Evolutionary conservation across 2,329 filamentous ascomycete species (phyloP), one percentile per base, ranked within the genome.

Genomic region (Cordyceps tenuipes): DNA sequence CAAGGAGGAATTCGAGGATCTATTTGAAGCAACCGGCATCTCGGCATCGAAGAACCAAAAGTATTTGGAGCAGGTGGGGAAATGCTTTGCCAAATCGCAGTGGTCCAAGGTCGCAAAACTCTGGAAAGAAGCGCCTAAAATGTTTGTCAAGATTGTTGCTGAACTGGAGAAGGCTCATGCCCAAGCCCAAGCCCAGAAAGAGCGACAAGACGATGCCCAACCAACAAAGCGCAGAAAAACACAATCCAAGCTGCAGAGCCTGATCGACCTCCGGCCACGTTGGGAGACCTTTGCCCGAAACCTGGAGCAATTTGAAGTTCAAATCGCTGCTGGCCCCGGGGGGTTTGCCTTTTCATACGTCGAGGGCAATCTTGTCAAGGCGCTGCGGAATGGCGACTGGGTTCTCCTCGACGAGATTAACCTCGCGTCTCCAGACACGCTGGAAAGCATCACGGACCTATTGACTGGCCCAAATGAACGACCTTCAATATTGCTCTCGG

Each of bases 381-480:
- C 95, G n/a, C 86, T 93, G 26, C 83, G 93, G 46, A 96, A 97
- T 68, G 94, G 94, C 8, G 91, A 97, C 72, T 99, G 94, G 94
- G 89, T 99, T 31, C 80, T 99, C 19, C 81, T 97, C 29, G 94
- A 99, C 70, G 94, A 99, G 73, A 96, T 99, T 68, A 99, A 99
- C 70, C 76, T 99, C 63, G 94, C 94, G 6, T 93, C 93, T 0
- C 87, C 94, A 0, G 95, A 99, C 70, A 97, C 94, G 0, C 77
- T 99, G 4, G 94, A 99, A 72, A 92, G 91, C 63, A 89, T 99
- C 61, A 89, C 91, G 5, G 93, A 96, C 73, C 80, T 99, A 9
- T 79, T 99, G 57, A 86, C 88, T 57, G 89, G 89, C 8, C 81
- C 84, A 10, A 84, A 84, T 62, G 84, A 85, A 39, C 79, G 79